A percentile compares a stretch with the other conserved stretches of the same genome.
These are phyloP conservation scores for Tuber melanosporum DNA, from an alignment of 495 filamentous ascomycete species.

Conservation along the genomic window DNA sequence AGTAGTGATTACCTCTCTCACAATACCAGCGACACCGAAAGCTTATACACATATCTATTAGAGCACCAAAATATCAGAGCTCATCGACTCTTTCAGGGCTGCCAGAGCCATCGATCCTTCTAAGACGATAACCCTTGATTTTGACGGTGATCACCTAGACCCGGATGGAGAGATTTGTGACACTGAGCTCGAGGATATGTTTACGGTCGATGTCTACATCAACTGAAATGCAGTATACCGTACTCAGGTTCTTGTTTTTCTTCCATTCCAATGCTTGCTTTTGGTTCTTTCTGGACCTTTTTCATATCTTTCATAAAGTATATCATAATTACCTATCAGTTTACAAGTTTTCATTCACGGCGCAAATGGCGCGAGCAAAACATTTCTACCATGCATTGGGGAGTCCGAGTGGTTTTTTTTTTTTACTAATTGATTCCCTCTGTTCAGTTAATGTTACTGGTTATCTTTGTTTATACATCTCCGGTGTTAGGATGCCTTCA, in stretches of 20 bases:
- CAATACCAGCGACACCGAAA: background rate
- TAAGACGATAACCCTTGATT: slow-evolving; percentile 57
- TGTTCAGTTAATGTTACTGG: background rate
- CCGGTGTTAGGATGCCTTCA: background rate
- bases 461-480: background rate
- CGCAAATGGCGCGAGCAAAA: background rate
- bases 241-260: background rate
- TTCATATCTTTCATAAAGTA: background rate
- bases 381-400: background rate
- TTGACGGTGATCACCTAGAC: slow-evolving; percentile 73
- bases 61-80: slow-evolving; percentile 51
- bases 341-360: background rate
- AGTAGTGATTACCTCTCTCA: slow-evolving; percentile 21
- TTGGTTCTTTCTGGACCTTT: slow-evolving; percentile 1
- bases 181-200: slow-evolving; percentile 72
- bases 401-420: background rate
- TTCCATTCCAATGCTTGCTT: background rate
- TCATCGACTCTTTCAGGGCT: slow-evolving; percentile 52
- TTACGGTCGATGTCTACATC: slow-evolving; percentile 69
- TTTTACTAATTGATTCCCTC: background rate
- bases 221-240: slow-evolving; percentile 40
- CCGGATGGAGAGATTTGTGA: slow-evolving; percentile 56
- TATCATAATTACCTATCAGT: background rate
- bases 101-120: slow-evolving; percentile 47
- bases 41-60: slow-evolving; percentile 26